These are phyloP conservation scores for Leersia perrieri DNA, from an alignment of 176 grass and related monocot species.

Conservation along the genomic window DNA sequence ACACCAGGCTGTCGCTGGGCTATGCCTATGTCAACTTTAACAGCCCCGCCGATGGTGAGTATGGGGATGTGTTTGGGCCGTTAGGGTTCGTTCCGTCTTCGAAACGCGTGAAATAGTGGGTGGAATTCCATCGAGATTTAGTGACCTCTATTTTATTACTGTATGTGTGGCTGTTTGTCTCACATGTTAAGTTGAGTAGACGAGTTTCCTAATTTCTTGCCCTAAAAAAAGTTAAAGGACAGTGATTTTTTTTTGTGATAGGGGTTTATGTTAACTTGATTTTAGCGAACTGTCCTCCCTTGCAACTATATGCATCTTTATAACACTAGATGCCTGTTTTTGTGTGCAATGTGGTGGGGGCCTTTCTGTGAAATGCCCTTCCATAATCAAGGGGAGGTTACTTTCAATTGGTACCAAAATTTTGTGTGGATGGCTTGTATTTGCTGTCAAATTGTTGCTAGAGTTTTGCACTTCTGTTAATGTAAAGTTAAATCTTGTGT, in stretches of 20 bases:
- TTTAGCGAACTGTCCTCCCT: background rate
- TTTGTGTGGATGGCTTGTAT: background rate
- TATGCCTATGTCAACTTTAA: constrained; percentile 58
- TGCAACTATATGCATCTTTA: background rate
- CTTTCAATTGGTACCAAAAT: background rate
- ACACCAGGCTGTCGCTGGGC: constrained; percentile 44
- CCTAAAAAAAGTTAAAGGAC: background rate
- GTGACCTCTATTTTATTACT: background rate
- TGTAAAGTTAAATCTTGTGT: background rate
- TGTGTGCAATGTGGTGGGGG: background rate
- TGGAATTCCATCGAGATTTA: no score
- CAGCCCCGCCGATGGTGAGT: constrained; percentile 44
- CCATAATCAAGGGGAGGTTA: background rate
- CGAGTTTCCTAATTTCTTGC: background rate
- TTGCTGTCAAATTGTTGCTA: background rate
- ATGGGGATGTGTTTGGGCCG: background rate
- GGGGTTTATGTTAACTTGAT: background rate
- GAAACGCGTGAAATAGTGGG: background rate
- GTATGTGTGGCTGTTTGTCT: background rate
- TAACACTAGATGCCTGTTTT: background rate
- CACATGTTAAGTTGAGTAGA: background rate
- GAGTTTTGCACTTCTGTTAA: background rate
- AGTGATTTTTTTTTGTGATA: background rate
- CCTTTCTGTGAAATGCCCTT: background rate
- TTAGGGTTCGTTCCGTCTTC: no score